Conservation (phyloP, 208 protist species). For the Trypanosoma rangeli region DNA sequence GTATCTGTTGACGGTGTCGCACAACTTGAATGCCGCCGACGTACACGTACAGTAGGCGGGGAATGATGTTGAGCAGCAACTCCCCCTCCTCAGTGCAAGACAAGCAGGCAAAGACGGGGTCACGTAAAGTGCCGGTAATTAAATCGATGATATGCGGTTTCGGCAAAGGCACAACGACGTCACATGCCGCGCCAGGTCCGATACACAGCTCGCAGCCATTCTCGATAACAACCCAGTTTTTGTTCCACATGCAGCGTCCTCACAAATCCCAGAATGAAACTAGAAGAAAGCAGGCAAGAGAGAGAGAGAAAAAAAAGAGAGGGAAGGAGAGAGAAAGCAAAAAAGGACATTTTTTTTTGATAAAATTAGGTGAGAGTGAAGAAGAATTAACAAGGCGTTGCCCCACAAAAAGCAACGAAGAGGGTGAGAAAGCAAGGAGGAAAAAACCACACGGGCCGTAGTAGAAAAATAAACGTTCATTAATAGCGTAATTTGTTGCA, state of each 20-base stretch:
- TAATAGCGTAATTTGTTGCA: conserved; percentile 1
- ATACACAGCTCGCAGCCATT: conserved; percentile 9
- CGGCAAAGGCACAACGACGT: conserved; percentile 10
- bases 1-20: neutral
- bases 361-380: too few species aligned
- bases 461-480: conserved; percentile 6
- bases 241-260: neutral
- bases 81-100: conserved; percentile 8
- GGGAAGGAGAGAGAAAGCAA: neutral
- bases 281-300: conserved; percentile 22
- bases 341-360: neutral
- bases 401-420: too few species aligned
- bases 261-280: neutral
- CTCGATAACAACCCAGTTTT: conserved; percentile 5
- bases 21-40: conserved; percentile 10
- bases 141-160: neutral
- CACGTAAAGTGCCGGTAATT: neutral
- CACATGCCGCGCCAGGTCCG: conserved; percentile 13
- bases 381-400: too few species aligned
- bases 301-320: conserved; percentile 23
- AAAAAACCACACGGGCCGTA: neutral
- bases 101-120: conserved; percentile 6
- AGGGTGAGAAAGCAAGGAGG: neutral
- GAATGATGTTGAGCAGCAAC: conserved; percentile 3
- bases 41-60: neutral